Conservation (phyloP, 2,329 filamentous ascomycete genomes). For the Beauveria brongniartii region DNA sequence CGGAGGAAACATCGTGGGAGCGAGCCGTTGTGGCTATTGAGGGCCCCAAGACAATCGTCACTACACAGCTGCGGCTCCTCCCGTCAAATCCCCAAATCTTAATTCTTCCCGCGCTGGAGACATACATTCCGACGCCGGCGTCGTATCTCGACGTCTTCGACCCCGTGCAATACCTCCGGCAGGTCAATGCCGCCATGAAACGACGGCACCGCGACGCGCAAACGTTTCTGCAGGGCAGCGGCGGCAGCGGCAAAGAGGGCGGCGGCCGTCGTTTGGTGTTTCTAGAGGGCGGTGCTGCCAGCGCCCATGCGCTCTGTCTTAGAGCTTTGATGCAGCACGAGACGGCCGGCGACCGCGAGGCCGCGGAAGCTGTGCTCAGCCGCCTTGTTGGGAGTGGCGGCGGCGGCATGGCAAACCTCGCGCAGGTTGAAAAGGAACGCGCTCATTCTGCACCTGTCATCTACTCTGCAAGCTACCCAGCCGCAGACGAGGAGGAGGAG, state of each 20-base stretch:
- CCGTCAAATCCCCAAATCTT: constrained; percentile 51
- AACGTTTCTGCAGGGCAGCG: constrained; percentile 41
- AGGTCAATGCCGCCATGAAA: constrained; percentile 41
- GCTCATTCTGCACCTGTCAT: background rate
- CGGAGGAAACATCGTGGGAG: background rate
- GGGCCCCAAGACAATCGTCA: constrained; percentile 44
- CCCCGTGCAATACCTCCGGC: constrained; percentile 32
- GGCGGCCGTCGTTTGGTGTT: constrained; percentile 46
- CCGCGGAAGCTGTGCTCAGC: constrained; percentile 44
- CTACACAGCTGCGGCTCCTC: constrained; percentile 52
- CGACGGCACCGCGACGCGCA: constrained; percentile 40
- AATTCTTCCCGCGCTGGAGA: constrained; percentile 44
- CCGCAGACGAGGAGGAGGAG: constrained; percentile 1
- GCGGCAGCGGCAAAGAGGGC: constrained; percentile 24
- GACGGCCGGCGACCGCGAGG: constrained; percentile 39
- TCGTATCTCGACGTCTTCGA: constrained; percentile 19
- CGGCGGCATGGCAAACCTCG: constrained; percentile 36
- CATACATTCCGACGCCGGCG: constrained; percentile 28
- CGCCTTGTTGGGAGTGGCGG: constrained; percentile 43
- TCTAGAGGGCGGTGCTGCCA: constrained; percentile 49
- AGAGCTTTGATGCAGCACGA: constrained; percentile 43
- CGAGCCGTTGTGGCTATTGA: constrained; percentile 54
- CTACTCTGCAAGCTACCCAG: constrained; percentile 1
- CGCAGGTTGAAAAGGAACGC: constrained; percentile 11
- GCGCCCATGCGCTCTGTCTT: constrained; percentile 47